These are phyloP conservation scores for Zopfia rhizophila DNA, from an alignment of 2,329 filamentous ascomycete genomes.

Conservation along the genomic window DNA sequence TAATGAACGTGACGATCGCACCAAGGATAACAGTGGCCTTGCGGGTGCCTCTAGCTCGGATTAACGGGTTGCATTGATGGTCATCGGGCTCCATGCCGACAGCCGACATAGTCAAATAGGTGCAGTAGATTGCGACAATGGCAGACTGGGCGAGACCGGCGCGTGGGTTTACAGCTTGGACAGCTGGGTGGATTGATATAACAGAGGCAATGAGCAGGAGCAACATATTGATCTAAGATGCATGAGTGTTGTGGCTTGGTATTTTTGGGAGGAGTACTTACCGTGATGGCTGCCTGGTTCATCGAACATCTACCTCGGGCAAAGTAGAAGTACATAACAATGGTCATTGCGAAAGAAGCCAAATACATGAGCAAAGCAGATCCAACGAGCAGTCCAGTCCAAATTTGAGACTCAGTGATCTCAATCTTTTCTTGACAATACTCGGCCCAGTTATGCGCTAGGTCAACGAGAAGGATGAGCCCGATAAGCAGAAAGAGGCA, in stretches of 20 bases:
- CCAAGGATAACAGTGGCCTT: slow-evolving; percentile 92
- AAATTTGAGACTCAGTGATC: slow-evolving; percentile 81
- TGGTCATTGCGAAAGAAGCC: slow-evolving; percentile 89
- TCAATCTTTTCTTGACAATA: slow-evolving; percentile 96
- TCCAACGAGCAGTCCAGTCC: slow-evolving; percentile 88
- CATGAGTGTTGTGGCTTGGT: slow-evolving; percentile 11
- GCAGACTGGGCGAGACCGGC: slow-evolving; percentile 96
- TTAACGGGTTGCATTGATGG: slow-evolving; percentile 90
- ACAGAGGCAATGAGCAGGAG: slow-evolving; percentile 82
- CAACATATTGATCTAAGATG: slow-evolving; percentile 76
- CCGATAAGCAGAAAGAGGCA: slow-evolving; percentile 95
- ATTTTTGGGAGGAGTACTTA: slow-evolving; percentile 44
- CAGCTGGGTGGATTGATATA: slow-evolving; percentile 86
- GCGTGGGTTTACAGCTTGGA: slow-evolving; percentile 92
- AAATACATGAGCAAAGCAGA: slow-evolving; percentile 95
- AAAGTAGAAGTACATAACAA: slow-evolving; percentile 98
- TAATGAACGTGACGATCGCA: slow-evolving; percentile 95
- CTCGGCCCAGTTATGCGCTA: slow-evolving; percentile 97
- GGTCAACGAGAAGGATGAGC: slow-evolving; percentile 89
- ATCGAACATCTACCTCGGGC: slow-evolving; percentile 83
- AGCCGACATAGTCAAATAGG: slow-evolving; percentile 96
- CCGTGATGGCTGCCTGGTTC: slow-evolving; percentile 95
- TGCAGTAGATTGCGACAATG: slow-evolving; percentile 98
- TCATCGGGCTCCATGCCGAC: slow-evolving; percentile 99
- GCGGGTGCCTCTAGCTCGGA: slow-evolving; percentile 85